Evolutionary conservation across 139 green algal genomes (phyloP), one percentile per base, ranked within the genome.

Genomic region (Parachlorella kessleri): DNA sequence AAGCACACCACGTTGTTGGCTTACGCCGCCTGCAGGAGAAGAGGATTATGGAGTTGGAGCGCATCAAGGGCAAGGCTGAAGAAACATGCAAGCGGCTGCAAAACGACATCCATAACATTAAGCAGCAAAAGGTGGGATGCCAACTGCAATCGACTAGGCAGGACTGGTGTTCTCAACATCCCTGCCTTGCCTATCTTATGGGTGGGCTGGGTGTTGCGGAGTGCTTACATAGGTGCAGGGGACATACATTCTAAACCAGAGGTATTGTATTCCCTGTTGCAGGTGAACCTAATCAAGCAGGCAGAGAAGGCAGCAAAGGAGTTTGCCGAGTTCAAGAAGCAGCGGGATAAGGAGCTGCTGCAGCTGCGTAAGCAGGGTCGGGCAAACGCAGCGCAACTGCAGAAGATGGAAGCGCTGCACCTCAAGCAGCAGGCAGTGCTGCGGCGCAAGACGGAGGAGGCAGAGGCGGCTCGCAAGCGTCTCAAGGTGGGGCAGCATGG

Each of bases 391-490:
- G 90, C 84, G 53, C 83, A 93, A 76, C 75, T 95, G 78, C 86
- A 92, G 73, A 84, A 85, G 75, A 77, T 95, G 82, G 83, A 94
- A 81, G 87, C 89, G 6, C 73, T 89, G 72, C 82, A 94, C 65
- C 75, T 72, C 42, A 94, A 94, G 88, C 94, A 98, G 84, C 86
- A 93, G 76, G 91, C 90, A 10, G 94, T 98, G 75, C 81, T 98
- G 66, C 90, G 95, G 67, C 88, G 95, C 63, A 98, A 98, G 90
- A 97, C 92, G 39, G 75, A 66, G 73, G 95, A 98, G 66, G 94
- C 92, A 8, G 95, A 92, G 39, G 91, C 89, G 6, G 93, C 94
- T 0, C 86, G 87, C 36, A 92, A 91, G 79, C 87, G 90, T 64
- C 83, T 95, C 8, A 87, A 94, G 70, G 81, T 87, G 26, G 38